phyloP scores from a whole-genome alignment of 116 monocot genomes.

The Iris pallida region DNA sequence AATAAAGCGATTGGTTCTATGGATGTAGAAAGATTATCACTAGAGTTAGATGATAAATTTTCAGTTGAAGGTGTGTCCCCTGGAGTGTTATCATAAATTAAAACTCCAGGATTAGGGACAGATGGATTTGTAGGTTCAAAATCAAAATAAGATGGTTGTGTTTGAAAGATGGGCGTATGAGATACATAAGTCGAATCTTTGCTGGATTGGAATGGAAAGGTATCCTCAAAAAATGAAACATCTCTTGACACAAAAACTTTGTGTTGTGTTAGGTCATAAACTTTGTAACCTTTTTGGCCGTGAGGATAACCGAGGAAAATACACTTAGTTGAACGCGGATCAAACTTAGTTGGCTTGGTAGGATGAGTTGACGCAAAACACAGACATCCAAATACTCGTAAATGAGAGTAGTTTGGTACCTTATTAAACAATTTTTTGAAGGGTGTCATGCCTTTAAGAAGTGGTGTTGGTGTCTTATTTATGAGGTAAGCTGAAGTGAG shows the following conservation, averaged over 20 bases:
- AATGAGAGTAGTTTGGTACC: not conserved
- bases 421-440: not conserved
- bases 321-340: not conserved
- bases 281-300: not conserved
- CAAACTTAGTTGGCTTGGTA: not conserved
- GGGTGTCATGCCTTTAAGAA: not conserved
- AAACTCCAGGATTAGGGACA: not conserved
- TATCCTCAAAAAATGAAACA: not conserved
- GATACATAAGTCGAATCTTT: not conserved
- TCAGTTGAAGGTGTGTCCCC: not conserved
- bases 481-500: not conserved
- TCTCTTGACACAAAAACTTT: not conserved
- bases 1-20: not conserved
- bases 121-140: not conserved
- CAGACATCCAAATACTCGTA: conserved; percentile 5
- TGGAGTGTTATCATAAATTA: not conserved
- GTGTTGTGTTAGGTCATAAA: not conserved
- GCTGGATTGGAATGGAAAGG: not conserved
- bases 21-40: not conserved
- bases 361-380: not conserved
- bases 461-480: conserved; percentile 2
- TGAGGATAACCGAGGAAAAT: conserved; percentile 3
- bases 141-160: not conserved
- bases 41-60: not conserved
- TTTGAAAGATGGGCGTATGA: not conserved